Conservation (phyloP, 495 filamentous ascomycete species). For the Staphylotrichum tortipilum region DNA sequence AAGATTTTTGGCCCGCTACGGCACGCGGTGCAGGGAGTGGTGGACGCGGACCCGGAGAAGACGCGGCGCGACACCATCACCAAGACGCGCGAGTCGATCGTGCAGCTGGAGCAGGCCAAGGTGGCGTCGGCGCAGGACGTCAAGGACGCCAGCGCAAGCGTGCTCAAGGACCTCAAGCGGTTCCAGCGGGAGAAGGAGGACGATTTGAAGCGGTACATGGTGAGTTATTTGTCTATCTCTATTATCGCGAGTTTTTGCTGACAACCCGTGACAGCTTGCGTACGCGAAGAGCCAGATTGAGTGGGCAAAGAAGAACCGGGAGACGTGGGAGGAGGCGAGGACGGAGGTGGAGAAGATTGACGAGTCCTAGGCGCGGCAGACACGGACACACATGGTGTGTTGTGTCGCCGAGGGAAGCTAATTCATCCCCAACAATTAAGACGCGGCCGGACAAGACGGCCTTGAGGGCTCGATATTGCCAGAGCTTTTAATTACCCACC, state of each 20-base stretch:
- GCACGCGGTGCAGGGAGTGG: constrained; percentile 91
- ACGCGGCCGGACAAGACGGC: too few relatives aligned
- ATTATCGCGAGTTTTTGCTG: neutral
- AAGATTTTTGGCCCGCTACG: constrained; percentile 93
- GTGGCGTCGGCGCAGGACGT: constrained; percentile 82
- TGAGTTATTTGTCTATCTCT: constrained; percentile 37
- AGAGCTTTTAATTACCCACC: too few relatives aligned
- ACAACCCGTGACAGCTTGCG: constrained; percentile 54
- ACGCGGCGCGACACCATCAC: constrained; percentile 89
- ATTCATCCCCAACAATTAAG: too few relatives aligned
- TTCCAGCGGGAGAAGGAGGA: constrained; percentile 94
- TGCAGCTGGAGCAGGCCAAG: constrained; percentile 79
- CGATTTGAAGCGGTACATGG: constrained; percentile 91
- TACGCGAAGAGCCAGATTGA: constrained; percentile 93
- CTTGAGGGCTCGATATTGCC: too few relatives aligned
- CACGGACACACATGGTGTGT: too few relatives aligned
- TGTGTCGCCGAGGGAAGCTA: too few relatives aligned
- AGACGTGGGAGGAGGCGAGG: constrained; percentile 91
- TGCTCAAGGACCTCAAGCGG: constrained; percentile 78
- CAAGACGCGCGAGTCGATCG: constrained; percentile 73
- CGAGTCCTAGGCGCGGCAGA: constrained; percentile 30
- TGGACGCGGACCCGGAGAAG: constrained; percentile 88
- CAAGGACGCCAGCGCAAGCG: constrained; percentile 76
- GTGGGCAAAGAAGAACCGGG: constrained; percentile 96
- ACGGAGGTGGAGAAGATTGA: constrained; percentile 88